A percentile compares a stretch with the other conserved stretches of the same genome.
Evolutionary conservation across 108 stramenopile species (phyloP).

Genomic region (Cyclostephanos tholiformis): DNA sequence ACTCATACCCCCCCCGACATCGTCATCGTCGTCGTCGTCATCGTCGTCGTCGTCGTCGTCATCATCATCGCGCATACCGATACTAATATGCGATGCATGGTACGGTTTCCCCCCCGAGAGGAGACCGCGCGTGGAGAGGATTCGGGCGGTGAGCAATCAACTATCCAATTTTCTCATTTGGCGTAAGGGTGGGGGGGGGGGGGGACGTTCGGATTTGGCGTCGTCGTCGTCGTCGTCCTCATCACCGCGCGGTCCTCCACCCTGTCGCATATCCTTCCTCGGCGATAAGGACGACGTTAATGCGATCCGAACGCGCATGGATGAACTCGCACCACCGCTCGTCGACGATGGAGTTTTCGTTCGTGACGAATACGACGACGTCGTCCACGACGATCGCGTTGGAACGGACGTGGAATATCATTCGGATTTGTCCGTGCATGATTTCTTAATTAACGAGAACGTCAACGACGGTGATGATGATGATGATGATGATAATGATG

Average conservation of each 20-base stretch:
- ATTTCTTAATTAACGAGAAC: no score
- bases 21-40: no score
- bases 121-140: constrained; percentile 70
- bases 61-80: neutral
- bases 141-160: constrained; percentile 71
- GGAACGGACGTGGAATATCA: constrained; percentile 24
- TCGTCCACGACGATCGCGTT: constrained; percentile 16
- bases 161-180: constrained; percentile 73
- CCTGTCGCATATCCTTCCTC: constrained; percentile 31
- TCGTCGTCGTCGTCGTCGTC: neutral
- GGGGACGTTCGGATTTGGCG: neutral
- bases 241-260: neutral
- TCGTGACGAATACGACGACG: neutral
- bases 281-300: constrained; percentile 32
- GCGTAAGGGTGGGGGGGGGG: constrained; percentile 28
- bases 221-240: no score
- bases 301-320: constrained; percentile 40
- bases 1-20: no score
- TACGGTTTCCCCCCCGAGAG: constrained; percentile 82
- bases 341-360: neutral
- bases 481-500: constrained; percentile 2
- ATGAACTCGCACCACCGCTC: constrained; percentile 25
- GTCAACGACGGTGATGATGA: constrained; percentile 8
- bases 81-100: constrained; percentile 76
- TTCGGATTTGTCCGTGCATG: constrained; percentile 23